phyloP scores from a whole-genome alignment of 768 basidiomycete genomes.

The Boletus subparvulus region DNA sequence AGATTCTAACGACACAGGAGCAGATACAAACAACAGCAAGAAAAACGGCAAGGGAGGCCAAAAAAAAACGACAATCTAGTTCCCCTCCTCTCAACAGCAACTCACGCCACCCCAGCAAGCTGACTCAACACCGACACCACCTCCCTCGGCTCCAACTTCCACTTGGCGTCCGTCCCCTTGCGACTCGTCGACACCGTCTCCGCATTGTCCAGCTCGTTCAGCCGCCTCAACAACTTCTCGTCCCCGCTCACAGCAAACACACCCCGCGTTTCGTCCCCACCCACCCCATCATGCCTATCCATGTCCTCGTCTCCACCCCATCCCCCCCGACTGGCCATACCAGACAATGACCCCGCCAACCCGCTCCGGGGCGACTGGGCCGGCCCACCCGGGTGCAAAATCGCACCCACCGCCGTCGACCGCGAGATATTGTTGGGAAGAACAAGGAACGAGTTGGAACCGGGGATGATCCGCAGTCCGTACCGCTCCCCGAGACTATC shows the following conservation, averaged over 20 bases:
- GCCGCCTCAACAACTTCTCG: slow-evolving; percentile 52
- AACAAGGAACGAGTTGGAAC: slow-evolving; percentile 76
- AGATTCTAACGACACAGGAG: background rate
- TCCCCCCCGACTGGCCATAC: slow-evolving; percentile 2
- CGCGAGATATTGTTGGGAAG: slow-evolving; percentile 82
- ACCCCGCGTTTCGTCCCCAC: slow-evolving; percentile 51
- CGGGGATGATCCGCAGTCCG: slow-evolving; percentile 80
- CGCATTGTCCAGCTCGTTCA: slow-evolving; percentile 71
- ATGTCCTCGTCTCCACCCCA: background rate
- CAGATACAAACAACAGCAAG: background rate
- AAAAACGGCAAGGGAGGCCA: background rate
- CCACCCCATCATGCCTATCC: slow-evolving; percentile 24
- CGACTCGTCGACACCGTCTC: slow-evolving; percentile 72
- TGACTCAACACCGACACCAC: slow-evolving; percentile 34
- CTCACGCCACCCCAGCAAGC: slow-evolving; percentile 7
- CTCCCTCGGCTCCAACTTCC: slow-evolving; percentile 48
- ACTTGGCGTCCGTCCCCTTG: slow-evolving; percentile 78
- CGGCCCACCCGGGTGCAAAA: slow-evolving; percentile 64
- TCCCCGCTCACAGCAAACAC: slow-evolving; percentile 64
- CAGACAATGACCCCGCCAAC: slow-evolving; percentile 37
- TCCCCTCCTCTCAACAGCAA: background rate
- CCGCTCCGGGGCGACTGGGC: slow-evolving; percentile 35
- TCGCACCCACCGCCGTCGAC: slow-evolving; percentile 80
- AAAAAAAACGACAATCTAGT: background rate
- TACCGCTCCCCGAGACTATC: slow-evolving; percentile 85